Conservation (phyloP, 345 rosid species). For the Hibiscus syriacus region DNA sequence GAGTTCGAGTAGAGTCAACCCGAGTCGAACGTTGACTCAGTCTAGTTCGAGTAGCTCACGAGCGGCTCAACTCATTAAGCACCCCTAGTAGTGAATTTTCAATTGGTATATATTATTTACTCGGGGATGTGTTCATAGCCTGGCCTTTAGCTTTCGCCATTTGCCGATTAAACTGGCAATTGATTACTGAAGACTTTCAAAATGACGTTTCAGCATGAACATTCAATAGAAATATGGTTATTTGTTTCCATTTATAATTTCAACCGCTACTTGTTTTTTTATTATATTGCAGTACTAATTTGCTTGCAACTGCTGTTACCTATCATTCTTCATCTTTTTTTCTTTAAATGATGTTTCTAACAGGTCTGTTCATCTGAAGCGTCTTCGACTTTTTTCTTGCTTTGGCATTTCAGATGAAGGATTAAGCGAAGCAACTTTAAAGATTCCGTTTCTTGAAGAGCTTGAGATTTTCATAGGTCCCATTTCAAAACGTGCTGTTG, state of each 20-base stretch:
- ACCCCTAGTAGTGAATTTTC: too few relatives aligned
- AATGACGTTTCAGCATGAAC: neutral
- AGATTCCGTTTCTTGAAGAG: slow-evolving; percentile 48
- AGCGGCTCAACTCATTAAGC: too few relatives aligned
- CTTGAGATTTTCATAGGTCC: slow-evolving; percentile 38
- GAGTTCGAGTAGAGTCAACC: too few relatives aligned
- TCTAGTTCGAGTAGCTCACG: too few relatives aligned
- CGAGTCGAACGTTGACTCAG: too few relatives aligned
- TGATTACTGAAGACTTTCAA: neutral
- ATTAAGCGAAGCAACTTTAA: slow-evolving; percentile 29
- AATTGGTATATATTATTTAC: too few relatives aligned
- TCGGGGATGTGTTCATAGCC: too few relatives aligned
- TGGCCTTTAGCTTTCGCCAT: too few relatives aligned
- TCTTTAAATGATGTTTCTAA: neutral
- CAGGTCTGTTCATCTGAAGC: slow-evolving; percentile 43
- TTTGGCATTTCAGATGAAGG: slow-evolving; percentile 29
- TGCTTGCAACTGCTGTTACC: neutral
- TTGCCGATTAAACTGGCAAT: slow-evolving; percentile 21
- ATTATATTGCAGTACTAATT: neutral
- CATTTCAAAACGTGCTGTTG: slow-evolving; percentile 18
- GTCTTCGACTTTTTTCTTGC: slow-evolving; percentile 35
- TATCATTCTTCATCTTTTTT: neutral
- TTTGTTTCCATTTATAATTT: neutral
- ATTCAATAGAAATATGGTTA: neutral
- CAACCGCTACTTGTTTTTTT: neutral